Base-by-base conservation (phyloP, 1,284 basidiomycete species). In the Afroboletus lepidellus region DNA sequence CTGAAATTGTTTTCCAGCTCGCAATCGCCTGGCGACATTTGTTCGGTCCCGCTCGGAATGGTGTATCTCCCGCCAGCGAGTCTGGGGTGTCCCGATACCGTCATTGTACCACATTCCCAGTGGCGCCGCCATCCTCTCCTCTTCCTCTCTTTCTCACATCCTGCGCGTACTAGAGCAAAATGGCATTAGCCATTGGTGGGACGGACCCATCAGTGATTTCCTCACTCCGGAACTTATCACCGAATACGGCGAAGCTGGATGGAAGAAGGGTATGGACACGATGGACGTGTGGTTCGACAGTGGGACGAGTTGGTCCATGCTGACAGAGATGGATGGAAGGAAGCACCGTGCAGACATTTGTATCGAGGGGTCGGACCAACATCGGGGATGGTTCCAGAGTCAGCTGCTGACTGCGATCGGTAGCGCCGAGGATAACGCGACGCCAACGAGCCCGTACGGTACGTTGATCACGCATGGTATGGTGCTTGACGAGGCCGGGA, bases 201-300 rank as follows among this genome's bases (percentile, higher is more conserved):
- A 85, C 20, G 94, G 90, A 2, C 84, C 86, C 1, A 80, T 92
- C 11, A 82, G 84, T 34, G 91, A 94, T 27, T 98, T 99, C 66
- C 70, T 95, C 8, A 82, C 88, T 11, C 80, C 83, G 0, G 72
- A 75, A 18, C 73, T 88, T 20, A 67, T 71, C 3, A 73, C 73
- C 46, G 68, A 76, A 43, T 76, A 77, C 16, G 67, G 65, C n/a
- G 65, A 73, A 29, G 66, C 73, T 13, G 72, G 68, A 5, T 91
- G 87, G 80, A 69, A 73, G 41, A 94, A 92, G 68, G 90, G 94
- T 8, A 85, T 80, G 2, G 97, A 99, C 67, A 99, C 96, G 0
- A 92, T 99, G 80, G 97, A 99, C 67, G 97, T 99, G 4, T 99
- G 97, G 97, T 99, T 99, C 62, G 97, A 99, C 73, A 96, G 92